A percentile compares a stretch with the other conserved stretches of the same genome.
Evolutionary conservation across 139 green algal genomes (phyloP).

Genomic region (Diplosphaera chodatii): DNA sequence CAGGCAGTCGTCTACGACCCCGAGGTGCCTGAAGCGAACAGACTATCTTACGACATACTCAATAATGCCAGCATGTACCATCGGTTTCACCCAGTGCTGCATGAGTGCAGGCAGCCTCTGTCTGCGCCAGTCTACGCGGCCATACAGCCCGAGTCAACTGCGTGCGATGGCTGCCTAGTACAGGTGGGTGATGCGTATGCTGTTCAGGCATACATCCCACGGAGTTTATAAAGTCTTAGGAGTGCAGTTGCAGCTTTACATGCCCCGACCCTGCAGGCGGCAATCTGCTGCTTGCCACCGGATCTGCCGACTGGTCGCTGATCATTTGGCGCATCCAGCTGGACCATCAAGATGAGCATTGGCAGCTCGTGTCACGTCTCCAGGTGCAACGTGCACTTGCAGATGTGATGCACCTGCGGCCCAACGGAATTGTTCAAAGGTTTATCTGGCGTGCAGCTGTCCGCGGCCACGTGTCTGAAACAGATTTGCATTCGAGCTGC

Average conservation of each 20-base stretch:
- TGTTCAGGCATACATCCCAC: not conserved
- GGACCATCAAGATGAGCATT: constrained; percentile 15
- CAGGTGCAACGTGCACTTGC: constrained; percentile 14
- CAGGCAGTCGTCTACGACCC: constrained; percentile 62
- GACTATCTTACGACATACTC: no score
- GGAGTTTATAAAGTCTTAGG: no score
- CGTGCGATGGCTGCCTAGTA: constrained; percentile 53
- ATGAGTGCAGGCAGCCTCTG: constrained; percentile 31
- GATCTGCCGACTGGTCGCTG: constrained; percentile 48
- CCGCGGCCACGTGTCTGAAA: no score
- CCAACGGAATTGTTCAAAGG: no score
- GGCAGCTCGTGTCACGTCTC: constrained; percentile 25
- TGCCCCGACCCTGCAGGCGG: constrained; percentile 62
- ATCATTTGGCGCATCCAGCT: constrained; percentile 46
- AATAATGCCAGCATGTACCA: no score
- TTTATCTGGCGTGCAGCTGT: no score
- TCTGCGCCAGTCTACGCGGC: constrained; percentile 57
- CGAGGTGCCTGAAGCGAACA: constrained; percentile 32
- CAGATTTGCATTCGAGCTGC: no score
- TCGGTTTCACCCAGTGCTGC: not conserved
- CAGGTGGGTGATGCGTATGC: constrained; percentile 13
- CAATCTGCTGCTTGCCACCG: constrained; percentile 30
- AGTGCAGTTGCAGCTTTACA: no score
- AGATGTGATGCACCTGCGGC: no score
- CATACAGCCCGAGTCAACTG: constrained; percentile 72